Evolutionary conservation across 163 green algal genomes (phyloP), one percentile per base, ranked within the genome.

Genomic region (Coccomyxa subellipsoidea): DNA sequence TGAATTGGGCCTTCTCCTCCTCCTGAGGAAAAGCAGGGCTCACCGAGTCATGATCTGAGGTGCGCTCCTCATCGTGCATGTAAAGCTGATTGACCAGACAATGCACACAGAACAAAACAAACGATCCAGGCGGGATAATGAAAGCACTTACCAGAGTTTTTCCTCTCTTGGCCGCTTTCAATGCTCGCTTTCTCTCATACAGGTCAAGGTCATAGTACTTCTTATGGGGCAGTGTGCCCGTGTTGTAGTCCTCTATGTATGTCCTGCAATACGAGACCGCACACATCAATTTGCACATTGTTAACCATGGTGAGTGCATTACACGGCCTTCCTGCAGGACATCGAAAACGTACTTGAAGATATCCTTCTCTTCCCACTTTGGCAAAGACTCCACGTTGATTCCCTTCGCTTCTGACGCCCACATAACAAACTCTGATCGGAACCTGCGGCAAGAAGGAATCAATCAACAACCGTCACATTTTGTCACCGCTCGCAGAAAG

Each of bases 191-290:
- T 18, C 84, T 83, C 79, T 95, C 89, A 80, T 95, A 96, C 38
- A 88, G 83, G 54, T 93, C 91, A 77, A 96, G 84, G 84, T 96
- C 91, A 81, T 97, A 97, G 83, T 95, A 97, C 84, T 96, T 96
- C 23, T 80, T 83, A 81, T 90, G 87, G 1, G 92, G 89, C 69
- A 97, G 79, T 25, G 91, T 95, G 77, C 88, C 91, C 38, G 90
- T 94, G 88, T 96, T 95, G 91, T 89, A 95, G 83, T 97, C 94
- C 83, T 98, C 94, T 84, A 96, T 93, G 85, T 90, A 98, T 7
- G 69, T 81, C 38, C 78, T 83, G 76, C 54, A 54, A 29, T 15
- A n/a, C n/a, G 47, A 18, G 23, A 59, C 15, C 47, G 47, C 47
- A 59, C 21, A 8, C 15, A 18, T 59, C 47, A 59, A n/a, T n/a